Base-by-base conservation (phyloP, 75 land plant species). In the Sequoia sempervirens region DNA sequence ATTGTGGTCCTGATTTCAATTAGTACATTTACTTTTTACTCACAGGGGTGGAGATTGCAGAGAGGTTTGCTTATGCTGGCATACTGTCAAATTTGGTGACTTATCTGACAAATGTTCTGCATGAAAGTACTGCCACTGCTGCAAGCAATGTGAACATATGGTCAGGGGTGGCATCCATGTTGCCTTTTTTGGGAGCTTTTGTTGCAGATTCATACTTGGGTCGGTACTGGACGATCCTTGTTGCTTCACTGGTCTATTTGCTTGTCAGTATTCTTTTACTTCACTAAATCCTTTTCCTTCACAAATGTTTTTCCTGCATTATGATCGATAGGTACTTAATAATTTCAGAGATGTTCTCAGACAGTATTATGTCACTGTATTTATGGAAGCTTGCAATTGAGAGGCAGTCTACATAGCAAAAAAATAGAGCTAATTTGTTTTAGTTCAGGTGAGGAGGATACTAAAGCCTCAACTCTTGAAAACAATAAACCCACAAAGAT, bases 201-300 rank as follows among this genome's bases (percentile, higher is more conserved):
- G 74, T 92, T 26, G 94, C 94, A 37, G 93, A 91, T 68, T 82
- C 90, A 18, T 88, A 85, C 61, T 85, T 92, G 40, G 92, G 93
- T 18, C 88, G 93, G 2, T 92, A 83, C 87, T 85, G 90, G 81
- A 89, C 92, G 54, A 90, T 90, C 34, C 32, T 80, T 7, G 7
- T 82, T 12, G 81, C 91, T 46, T 85, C 92, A 5, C 70, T 86
- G 66, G 30, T 87, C 81, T 90, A 92, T 45, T 66, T 90, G 52
- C 52, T 92, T 84, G 86, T 86, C 7, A 80, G 85, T 81, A 11
- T 12, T 15, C 36, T 76, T 30, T 74, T 76, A 26, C 41, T 37
- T 11, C 2, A 70, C 36, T 47, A 9, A 47, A 47, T 47, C 50
- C 50, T 47, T 47, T 81, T 76, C 36, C 30, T 37, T 28, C 6